Conservation (phyloP, 192 early-diverging fungal genomes). For the Coemansia sp. region DNA sequence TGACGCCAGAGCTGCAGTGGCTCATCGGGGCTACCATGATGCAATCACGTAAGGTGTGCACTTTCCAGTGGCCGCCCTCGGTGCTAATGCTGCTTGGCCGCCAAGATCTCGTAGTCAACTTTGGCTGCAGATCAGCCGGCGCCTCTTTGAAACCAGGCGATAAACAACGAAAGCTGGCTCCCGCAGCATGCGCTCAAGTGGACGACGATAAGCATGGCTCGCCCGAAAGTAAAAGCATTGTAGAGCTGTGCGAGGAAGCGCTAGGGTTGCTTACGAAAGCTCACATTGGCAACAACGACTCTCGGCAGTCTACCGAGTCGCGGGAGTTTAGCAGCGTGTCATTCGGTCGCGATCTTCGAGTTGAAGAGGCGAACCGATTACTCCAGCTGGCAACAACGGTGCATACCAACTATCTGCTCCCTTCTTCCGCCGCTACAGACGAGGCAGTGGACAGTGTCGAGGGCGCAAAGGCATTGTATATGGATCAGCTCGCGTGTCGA, state of each 20-base stretch:
- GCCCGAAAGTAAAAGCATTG: conserved; percentile 13
- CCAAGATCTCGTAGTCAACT: conserved; percentile 35
- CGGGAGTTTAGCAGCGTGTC: conserved; percentile 17
- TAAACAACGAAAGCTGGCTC: background rate
- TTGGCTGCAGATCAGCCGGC: background rate
- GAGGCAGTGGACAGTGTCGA: conserved; percentile 12
- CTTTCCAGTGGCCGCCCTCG: conserved; percentile 20
- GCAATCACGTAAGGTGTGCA: conserved; percentile 13
- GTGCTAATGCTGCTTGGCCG: conserved; percentile 36
- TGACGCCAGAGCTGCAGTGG: conserved; percentile 37
- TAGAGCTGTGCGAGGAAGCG: conserved; percentile 19
- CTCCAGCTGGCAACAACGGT: conserved; percentile 9
- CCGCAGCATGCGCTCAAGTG: background rate
- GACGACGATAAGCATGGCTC: background rate
- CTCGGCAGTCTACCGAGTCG: conserved; percentile 7
- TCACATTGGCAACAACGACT: background rate
- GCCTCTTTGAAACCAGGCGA: background rate
- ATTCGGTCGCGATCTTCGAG: conserved; percentile 40
- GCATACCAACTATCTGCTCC: background rate
- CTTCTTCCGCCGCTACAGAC: background rate
- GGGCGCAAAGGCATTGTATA: conserved; percentile 12
- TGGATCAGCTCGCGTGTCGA: conserved; percentile 39
- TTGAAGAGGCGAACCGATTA: conserved; percentile 34
- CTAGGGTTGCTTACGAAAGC: conserved; percentile 2
- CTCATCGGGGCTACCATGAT: conserved; percentile 15